These are phyloP conservation scores for Hirsutella rhossiliensis DNA, from an alignment of 2,329 filamentous ascomycete species.

Conservation along the genomic window DNA sequence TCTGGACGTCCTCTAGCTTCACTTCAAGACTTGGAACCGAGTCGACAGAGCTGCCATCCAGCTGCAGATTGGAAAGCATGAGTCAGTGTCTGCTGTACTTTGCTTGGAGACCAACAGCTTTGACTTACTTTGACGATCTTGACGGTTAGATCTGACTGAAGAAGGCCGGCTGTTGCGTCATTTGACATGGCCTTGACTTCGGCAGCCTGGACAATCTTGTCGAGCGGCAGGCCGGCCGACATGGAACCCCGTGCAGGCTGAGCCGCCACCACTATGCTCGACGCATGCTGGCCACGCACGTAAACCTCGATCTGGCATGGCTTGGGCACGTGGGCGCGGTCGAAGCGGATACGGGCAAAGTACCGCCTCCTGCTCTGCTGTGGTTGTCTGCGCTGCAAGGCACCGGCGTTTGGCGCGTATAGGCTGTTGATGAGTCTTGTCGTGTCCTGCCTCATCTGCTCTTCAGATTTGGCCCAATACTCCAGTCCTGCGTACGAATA, in stretches of 20 bases:
- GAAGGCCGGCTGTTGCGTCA: neutral
- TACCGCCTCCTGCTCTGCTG: neutral
- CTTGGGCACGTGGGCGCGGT: neutral
- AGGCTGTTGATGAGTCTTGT: constrained; percentile 20
- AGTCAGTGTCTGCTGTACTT: neutral
- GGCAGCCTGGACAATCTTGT: neutral
- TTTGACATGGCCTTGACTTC: neutral
- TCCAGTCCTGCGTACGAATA: constrained; percentile 28
- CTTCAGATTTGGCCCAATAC: constrained; percentile 18
- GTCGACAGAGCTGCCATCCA: neutral
- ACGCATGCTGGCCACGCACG: neutral
- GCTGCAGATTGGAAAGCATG: neutral
- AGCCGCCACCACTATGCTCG: neutral
- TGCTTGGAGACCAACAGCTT: neutral
- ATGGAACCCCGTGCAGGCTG: neutral
- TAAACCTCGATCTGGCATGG: neutral
- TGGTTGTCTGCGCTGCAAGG: neutral
- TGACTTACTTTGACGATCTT: neutral
- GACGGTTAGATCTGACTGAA: neutral
- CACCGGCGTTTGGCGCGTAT: constrained; percentile 7
- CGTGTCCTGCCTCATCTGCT: constrained; percentile 18
- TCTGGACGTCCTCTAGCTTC: neutral
- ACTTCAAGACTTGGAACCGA: neutral
- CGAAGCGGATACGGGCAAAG: neutral
- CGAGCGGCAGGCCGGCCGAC: neutral